phyloP scores from a whole-genome alignment of 495 filamentous ascomycete species.

The Pseudoneurospora amorphoporcata region DNA sequence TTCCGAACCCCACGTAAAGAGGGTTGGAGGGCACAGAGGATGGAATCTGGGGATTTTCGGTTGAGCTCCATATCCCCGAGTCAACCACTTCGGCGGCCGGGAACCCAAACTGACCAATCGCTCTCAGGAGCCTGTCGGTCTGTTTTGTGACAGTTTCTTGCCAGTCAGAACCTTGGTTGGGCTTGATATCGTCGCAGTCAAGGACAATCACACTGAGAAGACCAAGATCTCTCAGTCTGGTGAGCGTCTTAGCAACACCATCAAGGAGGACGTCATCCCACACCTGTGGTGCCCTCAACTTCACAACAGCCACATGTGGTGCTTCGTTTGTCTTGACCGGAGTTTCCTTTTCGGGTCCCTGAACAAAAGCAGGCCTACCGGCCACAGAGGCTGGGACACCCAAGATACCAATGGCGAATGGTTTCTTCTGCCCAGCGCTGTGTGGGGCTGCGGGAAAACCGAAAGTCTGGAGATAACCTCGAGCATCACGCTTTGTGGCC shows the following conservation, averaged over 20 bases:
- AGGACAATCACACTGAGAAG: slow-evolving; percentile 73
- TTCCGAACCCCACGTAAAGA: slow-evolving; percentile 33
- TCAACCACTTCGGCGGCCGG: slow-evolving; percentile 60
- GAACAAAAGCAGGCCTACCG: slow-evolving; percentile 26
- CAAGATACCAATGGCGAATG: slow-evolving; percentile 7
- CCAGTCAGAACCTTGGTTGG: slow-evolving; percentile 5
- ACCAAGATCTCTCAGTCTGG: slow-evolving; percentile 71
- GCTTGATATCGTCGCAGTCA: slow-evolving; percentile 48
- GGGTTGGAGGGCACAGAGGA: slow-evolving; percentile 14
- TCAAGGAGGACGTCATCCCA: slow-evolving; percentile 56
- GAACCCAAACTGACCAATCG: slow-evolving; percentile 56
- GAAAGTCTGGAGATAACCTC: slow-evolving; percentile 75
- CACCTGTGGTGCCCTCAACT: slow-evolving; percentile 61
- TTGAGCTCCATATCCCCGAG: slow-evolving; percentile 40
- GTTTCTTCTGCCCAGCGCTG: not conserved
- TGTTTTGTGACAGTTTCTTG: slow-evolving; percentile 49
- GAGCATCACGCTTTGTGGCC: slow-evolving; percentile 83
- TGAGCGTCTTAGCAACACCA: slow-evolving; percentile 73
- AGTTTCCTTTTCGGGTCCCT: slow-evolving; percentile 19
- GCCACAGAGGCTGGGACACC: slow-evolving; percentile 24
- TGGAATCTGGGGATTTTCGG: slow-evolving; percentile 14
- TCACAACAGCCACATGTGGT: slow-evolving; percentile 78
- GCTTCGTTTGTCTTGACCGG: slow-evolving; percentile 30
- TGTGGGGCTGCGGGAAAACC: slow-evolving; percentile 26
- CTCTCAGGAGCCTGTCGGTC: slow-evolving; percentile 60